These are phyloP conservation scores for Martiniozyma abietophila DNA, from an alignment of 805 yeast species.

Conservation along the genomic window DNA sequence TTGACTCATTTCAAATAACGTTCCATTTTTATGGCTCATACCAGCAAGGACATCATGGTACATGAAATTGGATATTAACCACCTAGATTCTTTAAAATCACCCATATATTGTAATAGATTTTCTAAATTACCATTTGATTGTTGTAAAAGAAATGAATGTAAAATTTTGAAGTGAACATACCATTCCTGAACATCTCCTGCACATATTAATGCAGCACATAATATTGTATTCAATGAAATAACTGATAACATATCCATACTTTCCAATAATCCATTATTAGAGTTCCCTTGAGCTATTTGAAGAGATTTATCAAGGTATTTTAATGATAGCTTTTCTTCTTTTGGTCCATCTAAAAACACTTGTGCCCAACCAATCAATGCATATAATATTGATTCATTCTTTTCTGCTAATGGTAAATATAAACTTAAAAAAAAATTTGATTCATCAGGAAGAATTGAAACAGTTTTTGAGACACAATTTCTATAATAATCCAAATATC, in stretches of 20 bases:
- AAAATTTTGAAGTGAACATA: slow-evolving; percentile 17
- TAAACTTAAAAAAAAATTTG: slow-evolving; percentile 42
- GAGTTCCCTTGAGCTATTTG: slow-evolving; percentile 16
- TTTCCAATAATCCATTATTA: neutral
- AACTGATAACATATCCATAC: slow-evolving; percentile 8
- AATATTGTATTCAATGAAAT: slow-evolving; percentile 37
- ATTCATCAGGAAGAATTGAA: slow-evolving; percentile 40
- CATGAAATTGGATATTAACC: slow-evolving; percentile 29
- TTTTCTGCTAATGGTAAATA: slow-evolving; percentile 47
- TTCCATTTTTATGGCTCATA: slow-evolving; percentile 26
- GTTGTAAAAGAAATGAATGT: slow-evolving; percentile 16
- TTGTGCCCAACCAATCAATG: slow-evolving; percentile 47
- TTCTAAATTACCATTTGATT: slow-evolving; percentile 23
- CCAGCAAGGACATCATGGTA: slow-evolving; percentile 32
- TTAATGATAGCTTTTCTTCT: slow-evolving; percentile 38
- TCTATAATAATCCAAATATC: slow-evolving; percentile 38
- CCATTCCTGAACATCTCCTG: slow-evolving; percentile 77
- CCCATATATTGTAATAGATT: slow-evolving; percentile 7
- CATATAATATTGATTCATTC: slow-evolving; percentile 42
- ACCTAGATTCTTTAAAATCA: slow-evolving; percentile 21
- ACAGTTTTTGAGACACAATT: slow-evolving; percentile 34
- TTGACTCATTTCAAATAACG: slow-evolving; percentile 24
- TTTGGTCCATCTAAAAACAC: slow-evolving; percentile 36
- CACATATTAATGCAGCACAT: slow-evolving; percentile 74
- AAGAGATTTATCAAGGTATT: slow-evolving; percentile 30